These are phyloP conservation scores for Angophora floribunda DNA, from an alignment of 345 rosid species.

Conservation along the genomic window DNA sequence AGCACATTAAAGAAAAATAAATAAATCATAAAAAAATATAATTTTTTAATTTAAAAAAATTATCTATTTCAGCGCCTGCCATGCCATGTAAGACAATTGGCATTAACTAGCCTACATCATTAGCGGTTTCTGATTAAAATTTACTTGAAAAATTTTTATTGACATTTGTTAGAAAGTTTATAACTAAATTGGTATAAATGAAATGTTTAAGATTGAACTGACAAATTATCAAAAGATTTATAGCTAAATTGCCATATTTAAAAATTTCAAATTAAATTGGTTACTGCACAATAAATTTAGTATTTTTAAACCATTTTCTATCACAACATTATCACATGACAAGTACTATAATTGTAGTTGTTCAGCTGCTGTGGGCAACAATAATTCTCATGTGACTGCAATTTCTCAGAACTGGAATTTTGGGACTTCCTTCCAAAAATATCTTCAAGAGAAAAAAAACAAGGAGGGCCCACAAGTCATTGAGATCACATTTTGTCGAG, in stretches of 20 bases:
- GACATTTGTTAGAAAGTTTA: too few species aligned
- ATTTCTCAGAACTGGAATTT: neutral
- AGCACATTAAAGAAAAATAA: too few species aligned
- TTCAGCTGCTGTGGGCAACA: neutral
- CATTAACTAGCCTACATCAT: rapidly evolving
- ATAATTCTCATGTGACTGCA: neutral
- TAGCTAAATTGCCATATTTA: too few species aligned
- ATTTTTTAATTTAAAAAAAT: too few species aligned
- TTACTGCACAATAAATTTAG: rapidly evolving
- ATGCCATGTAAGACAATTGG: rapidly evolving
- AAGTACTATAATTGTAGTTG: neutral
- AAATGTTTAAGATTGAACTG: neutral
- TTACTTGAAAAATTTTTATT: too few species aligned
- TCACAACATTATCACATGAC: neutral
- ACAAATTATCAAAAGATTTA: too few species aligned
- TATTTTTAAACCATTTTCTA: too few species aligned
- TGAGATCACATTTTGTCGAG: neutral
- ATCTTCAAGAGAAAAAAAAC: neutral
- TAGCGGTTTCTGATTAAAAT: rapidly evolving
- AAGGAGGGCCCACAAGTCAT: neutral
- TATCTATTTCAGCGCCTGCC: rapidly evolving
- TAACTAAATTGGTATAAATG: too few species aligned
- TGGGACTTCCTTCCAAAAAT: neutral
- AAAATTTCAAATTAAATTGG: too few species aligned
- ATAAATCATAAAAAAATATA: too few species aligned